These are phyloP conservation scores for Didymella pomorum DNA, from an alignment of 2,329 filamentous ascomycete species.

Conservation along the genomic window DNA sequence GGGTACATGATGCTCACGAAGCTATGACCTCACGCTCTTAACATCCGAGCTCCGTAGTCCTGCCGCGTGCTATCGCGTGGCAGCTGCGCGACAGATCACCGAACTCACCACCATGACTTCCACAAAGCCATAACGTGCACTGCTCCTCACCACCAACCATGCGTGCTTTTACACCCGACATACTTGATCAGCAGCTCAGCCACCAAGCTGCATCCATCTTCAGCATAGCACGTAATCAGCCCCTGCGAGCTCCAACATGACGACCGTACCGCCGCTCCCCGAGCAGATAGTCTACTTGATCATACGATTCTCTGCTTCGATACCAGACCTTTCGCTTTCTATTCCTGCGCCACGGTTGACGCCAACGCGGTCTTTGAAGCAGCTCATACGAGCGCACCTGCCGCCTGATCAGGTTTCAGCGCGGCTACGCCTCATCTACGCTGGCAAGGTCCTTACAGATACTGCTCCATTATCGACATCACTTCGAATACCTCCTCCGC, in stretches of 20 bases:
- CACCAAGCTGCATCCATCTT: slow-evolving; percentile 8
- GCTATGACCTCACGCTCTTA: slow-evolving; percentile 32
- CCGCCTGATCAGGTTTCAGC: slow-evolving; percentile 67
- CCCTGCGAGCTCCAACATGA: slow-evolving; percentile 33
- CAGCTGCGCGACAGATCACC: slow-evolving; percentile 13
- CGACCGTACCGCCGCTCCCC: slow-evolving; percentile 39
- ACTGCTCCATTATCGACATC: slow-evolving; percentile 71
- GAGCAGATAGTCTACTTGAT: slow-evolving; percentile 72
- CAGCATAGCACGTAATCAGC: slow-evolving; percentile 12
- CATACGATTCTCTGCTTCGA: slow-evolving; percentile 86
- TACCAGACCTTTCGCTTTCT: slow-evolving; percentile 83
- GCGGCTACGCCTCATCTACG: slow-evolving; percentile 87
- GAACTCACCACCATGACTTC: slow-evolving; percentile 18
- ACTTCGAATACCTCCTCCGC: slow-evolving; percentile 68
- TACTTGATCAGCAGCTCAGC: slow-evolving; percentile 15
- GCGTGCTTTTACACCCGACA: slow-evolving; percentile 9
- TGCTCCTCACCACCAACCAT: slow-evolving; percentile 8
- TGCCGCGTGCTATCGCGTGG: slow-evolving; percentile 19
- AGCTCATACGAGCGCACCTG: slow-evolving; percentile 78
- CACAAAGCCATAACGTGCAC: slow-evolving; percentile 18
- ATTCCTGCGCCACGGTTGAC: slow-evolving; percentile 73
- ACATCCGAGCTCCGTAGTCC: slow-evolving; percentile 31
- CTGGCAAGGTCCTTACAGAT: slow-evolving; percentile 86
- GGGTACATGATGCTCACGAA: slow-evolving; percentile 16
- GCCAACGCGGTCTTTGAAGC: slow-evolving; percentile 81